Evolutionary conservation across 2,329 filamentous ascomycete genomes (phyloP), one percentile per base, ranked within the genome.

Genomic region (Penicillium concentricum): DNA sequence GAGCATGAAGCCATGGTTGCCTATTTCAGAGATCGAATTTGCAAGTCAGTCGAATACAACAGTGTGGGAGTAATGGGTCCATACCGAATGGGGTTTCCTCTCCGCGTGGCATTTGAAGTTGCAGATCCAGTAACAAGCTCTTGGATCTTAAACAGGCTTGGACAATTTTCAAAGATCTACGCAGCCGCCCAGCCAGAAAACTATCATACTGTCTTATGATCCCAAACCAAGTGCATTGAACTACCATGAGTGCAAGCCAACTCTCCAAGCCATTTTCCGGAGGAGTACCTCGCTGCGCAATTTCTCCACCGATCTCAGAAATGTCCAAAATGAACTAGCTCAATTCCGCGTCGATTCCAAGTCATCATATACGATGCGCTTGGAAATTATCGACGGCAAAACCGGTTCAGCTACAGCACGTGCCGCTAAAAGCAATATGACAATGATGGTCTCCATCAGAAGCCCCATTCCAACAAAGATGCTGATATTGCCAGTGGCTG

Each of bases 11-110:
- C 58, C 18, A 63, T 66, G 61, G 58, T 66, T 12, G 22, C 51
- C 18, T 66, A 64, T 53, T 71, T 62, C 24, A 61, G 63, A 16
- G 67, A 70, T 51, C 67, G 67, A 53, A 70, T 71, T n/a, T 71
- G 69, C 58, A 65, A 59, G 43, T 70, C 68, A 0, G 61, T 71
- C n/a, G 67, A 70, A 54, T 69, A 66, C 37, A 63, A 59, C 38
- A 49, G 62, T 7, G 58, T 56, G 8, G 69, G 67, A 3, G 46
- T 65, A 4, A 50, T 71, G 15, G 68, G 69, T 0, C 68, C 67
- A 6, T 70, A 63, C 46, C 60, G 67, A 53, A 60, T 69, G 58
- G 68, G 62, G 2, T 70, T 71, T 41, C 51, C 67, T 9, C 47
- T 70, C 22, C 62, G 60, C 10, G 67, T 69, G 20, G 67, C 61